Conservation (phyloP, 2,329 filamentous ascomycete genomes). For the Diaporthe aspalathi region DNA sequence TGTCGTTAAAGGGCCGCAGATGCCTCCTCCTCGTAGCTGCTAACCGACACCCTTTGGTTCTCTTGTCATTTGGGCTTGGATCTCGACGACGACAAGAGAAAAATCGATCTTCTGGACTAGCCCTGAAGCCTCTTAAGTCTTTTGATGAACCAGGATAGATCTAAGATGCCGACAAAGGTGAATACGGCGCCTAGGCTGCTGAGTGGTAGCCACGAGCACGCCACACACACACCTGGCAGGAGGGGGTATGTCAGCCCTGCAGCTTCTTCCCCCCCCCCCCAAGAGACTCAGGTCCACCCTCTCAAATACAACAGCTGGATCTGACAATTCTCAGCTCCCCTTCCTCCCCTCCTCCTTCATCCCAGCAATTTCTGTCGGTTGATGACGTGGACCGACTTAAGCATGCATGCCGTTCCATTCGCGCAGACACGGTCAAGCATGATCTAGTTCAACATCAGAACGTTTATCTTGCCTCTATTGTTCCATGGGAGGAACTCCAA, state of each 20-base stretch:
- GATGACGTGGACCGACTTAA: not conserved
- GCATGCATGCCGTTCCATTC: not conserved
- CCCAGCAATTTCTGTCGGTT: not conserved
- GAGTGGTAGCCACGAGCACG: constrained; percentile 8
- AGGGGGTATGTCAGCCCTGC: constrained; percentile 18
- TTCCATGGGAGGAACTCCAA: not conserved
- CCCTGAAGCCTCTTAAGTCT: not conserved
- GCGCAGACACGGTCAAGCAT: not conserved
- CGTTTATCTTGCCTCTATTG: too few species aligned
- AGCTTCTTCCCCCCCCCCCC: not conserved
- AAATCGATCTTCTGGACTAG: not conserved
- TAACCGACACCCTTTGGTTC: not conserved
- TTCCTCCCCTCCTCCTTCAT: not conserved
- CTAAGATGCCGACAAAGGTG: not conserved
- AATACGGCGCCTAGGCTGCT: not conserved
- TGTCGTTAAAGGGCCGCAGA: not conserved
- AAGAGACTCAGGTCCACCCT: not conserved
- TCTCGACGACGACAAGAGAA: not conserved
- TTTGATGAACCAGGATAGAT: not conserved
- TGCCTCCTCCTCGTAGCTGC: not conserved
- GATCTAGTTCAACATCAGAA: not conserved
- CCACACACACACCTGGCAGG: not conserved
- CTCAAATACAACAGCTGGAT: not conserved
- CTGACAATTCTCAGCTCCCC: not conserved
- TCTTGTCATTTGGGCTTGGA: not conserved